These are phyloP conservation scores for Nicotiana undulata DNA, from an alignment of 257 asterid species.

Conservation along the genomic window DNA sequence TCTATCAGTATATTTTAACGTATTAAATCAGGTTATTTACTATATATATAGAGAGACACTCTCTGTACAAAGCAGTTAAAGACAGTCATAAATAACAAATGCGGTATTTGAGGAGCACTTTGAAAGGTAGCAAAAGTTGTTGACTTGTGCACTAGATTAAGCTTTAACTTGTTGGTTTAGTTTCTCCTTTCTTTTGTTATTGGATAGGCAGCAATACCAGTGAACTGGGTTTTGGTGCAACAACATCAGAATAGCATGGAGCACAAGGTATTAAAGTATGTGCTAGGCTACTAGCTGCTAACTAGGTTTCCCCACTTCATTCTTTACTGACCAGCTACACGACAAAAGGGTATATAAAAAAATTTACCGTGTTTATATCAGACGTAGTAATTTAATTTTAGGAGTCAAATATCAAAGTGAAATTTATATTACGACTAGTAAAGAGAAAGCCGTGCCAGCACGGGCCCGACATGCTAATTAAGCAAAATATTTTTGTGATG, in stretches of 20 bases:
- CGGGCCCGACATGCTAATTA: no score
- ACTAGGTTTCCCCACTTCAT: neutral
- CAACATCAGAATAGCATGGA: neutral
- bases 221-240: neutral
- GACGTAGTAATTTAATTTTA: no score
- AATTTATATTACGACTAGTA: no score
- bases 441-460: no score
- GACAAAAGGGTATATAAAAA: no score
- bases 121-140: neutral
- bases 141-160: neutral
- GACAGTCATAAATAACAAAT: neutral
- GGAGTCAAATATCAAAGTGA: no score
- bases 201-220: neutral
- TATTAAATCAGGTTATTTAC: no score
- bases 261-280: neutral
- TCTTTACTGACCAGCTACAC: neutral
- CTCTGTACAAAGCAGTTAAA: no score
- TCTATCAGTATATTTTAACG: no score
- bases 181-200: neutral
- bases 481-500: no score
- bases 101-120: neutral
- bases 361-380: no score
- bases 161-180: neutral
- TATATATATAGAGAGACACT: no score
- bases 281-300: neutral